Percentiles rank a stretch among this genome's conserved stretches.
These are phyloP conservation scores for Amylocarpus encephaloides DNA, from an alignment of 2,329 filamentous ascomycete species.

Conservation along the genomic window DNA sequence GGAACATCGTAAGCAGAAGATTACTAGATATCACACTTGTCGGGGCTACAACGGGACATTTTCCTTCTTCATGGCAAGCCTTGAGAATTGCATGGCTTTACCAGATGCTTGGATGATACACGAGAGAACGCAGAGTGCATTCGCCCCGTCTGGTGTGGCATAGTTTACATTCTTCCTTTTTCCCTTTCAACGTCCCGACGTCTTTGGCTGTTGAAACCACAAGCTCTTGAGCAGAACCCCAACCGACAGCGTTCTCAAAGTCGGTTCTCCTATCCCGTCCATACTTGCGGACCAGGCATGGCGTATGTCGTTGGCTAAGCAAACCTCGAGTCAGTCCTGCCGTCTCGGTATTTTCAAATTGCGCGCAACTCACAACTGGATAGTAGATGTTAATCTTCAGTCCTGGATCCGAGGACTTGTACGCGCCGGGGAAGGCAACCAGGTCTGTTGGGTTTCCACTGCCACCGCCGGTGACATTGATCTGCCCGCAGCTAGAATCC, in stretches of 20 bases:
- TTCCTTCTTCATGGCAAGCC: too few relatives aligned
- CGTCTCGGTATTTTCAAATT: constrained; percentile 2
- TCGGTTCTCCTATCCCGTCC: not conserved
- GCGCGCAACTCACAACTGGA: not conserved
- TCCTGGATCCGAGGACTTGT: constrained; percentile 19
- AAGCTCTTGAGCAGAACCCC: constrained; percentile 1
- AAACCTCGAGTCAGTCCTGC: not conserved
- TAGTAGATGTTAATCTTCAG: constrained; percentile 27
- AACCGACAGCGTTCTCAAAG: not conserved
- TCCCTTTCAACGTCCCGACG: too few relatives aligned
- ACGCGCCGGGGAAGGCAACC: constrained; percentile 27
- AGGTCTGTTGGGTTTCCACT: constrained; percentile 23
- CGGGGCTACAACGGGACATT: too few relatives aligned
- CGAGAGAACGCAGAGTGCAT: too few relatives aligned
- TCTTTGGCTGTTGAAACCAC: too few relatives aligned
- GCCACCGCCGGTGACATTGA: constrained; percentile 26
- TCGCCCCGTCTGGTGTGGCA: too few relatives aligned
- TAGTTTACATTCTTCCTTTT: too few relatives aligned
- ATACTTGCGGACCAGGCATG: not conserved
- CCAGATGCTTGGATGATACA: too few relatives aligned
- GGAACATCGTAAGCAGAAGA: too few relatives aligned
- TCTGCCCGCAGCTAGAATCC: constrained; percentile 22
- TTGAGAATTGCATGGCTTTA: too few relatives aligned
- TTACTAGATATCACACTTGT: too few relatives aligned
- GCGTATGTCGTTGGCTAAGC: not conserved